Evolutionary conservation across 2,329 filamentous ascomycete species (phyloP), one percentile per base, ranked within the genome.

Genomic region (Anthostomella pinea): DNA sequence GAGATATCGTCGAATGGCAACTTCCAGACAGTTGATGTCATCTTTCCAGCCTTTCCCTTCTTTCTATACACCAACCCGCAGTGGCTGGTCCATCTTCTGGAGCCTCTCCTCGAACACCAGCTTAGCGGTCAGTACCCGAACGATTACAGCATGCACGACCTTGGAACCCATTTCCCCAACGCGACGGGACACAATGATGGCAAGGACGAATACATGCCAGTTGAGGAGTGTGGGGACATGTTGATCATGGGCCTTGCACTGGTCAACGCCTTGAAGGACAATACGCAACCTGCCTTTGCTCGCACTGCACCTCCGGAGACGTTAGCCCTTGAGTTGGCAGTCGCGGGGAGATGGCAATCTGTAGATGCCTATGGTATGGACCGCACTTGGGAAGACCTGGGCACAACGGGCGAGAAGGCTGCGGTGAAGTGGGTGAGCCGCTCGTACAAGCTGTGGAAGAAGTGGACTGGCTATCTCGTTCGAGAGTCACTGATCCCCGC

Each of bases 1-100:
- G 87, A 93, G 59, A 91, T 93, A 38, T 88, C 85, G 1, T 89
- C 84, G 3, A 85, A 91, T 51, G 87, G 87, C 4, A 91, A 94
- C 53, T 82, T 82, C 60, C 87, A 93, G 57, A 93, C 87, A 0
- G 84, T 93, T 8, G 86, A 91, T 64, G 85, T 94, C 38, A 91
- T 94, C 51, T 93, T 89, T 67, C 87, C 87, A 0, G 76, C 86
- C 0, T 90, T 88, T 62, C 86, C 87, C 0, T 93, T 91, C 70
- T 91, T 91, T 68, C 60, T 91, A 14, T 93, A 91, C 57, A 89
- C 86, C 13, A 89, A 90, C 50, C 87, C 87, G 3, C 72, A 78
- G 40, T 91, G 86, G 85, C 67, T 90, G 38, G 83, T 81, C 2
- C 90, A 90, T 54, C 69, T 91, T 3, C 68, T 93, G 4, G 85